Conservation (phyloP, 768 basidiomycete genomes). For the Tubosaeta sp. region DNA sequence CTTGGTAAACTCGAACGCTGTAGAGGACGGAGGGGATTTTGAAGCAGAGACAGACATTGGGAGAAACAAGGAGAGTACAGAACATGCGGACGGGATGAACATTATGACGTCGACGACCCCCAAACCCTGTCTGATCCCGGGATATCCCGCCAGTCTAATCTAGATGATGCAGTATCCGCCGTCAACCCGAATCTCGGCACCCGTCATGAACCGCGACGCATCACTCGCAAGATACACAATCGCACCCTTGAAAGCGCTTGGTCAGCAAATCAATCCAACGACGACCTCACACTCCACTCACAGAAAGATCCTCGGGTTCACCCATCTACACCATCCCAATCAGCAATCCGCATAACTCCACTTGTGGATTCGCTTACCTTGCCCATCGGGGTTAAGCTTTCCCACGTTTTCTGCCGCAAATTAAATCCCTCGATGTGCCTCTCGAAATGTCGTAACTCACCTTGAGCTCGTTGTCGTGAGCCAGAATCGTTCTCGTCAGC, state of each 20-base stretch:
- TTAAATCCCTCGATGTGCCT: background rate
- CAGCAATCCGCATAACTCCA: constrained; percentile 1
- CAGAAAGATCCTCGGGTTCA: constrained; percentile 88
- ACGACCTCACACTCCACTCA: constrained; percentile 28
- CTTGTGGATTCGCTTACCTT: constrained; percentile 42
- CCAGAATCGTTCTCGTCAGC: constrained; percentile 79
- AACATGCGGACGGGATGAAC: background rate
- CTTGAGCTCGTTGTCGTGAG: constrained; percentile 70
- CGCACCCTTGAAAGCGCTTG: constrained; percentile 52
- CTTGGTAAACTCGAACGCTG: constrained; percentile 78
- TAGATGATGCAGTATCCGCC: constrained; percentile 80
- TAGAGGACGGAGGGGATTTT: constrained; percentile 6
- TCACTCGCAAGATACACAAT: constrained; percentile 89
- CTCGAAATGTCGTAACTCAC: constrained; percentile 32
- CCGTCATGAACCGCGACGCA: constrained; percentile 87
- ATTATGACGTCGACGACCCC: constrained; percentile 24
- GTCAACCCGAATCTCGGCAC: constrained; percentile 79
- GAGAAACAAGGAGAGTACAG: background rate
- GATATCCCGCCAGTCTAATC: background rate
- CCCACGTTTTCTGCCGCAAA: constrained; percentile 70
- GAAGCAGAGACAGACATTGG: constrained; percentile 15
- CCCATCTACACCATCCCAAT: constrained; percentile 60
- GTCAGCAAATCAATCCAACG: background rate
- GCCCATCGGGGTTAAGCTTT: constrained; percentile 80
- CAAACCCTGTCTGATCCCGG: constrained; percentile 4